phyloP scores from a whole-genome alignment of 176 grass and related monocot genomes.

The Luzula sylvatica region DNA sequence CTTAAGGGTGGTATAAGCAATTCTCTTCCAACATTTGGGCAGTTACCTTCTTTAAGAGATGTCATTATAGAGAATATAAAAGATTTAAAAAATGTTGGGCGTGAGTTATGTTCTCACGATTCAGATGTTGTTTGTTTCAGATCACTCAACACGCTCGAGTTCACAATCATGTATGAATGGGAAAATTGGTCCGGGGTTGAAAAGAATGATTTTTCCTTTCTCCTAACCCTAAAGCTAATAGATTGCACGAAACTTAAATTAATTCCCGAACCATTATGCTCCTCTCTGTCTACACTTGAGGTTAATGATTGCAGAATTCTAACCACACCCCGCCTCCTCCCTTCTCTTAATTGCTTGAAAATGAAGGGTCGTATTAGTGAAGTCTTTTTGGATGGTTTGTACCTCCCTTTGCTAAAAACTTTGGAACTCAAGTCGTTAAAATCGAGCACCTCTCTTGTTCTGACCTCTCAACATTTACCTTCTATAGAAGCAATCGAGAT shows the following conservation, averaged over 20 bases:
- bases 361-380: neutral
- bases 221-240: neutral
- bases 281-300: neutral
- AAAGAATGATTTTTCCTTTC: neutral
- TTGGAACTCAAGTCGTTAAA: neutral
- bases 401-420: neutral
- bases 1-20: conserved; percentile 2
- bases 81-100: conserved; percentile 3
- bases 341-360: neutral
- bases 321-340: neutral
- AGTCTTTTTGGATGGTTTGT: neutral
- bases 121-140: neutral
- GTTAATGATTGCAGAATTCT: neutral
- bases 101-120: conserved; percentile 9
- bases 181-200: neutral
- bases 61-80: conserved; percentile 15
- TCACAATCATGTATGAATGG: neutral
- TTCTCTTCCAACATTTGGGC: conserved; percentile 29
- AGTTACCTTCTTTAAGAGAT: conserved; percentile 22
- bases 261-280: neutral
- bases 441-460: neutral
- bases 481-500: neutral
- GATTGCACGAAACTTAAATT: neutral
- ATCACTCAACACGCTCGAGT: neutral
- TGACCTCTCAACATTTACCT: neutral